phyloP scores from a whole-genome alignment of 1,284 basidiomycete genomes.

The Jaminaea rosea region DNA sequence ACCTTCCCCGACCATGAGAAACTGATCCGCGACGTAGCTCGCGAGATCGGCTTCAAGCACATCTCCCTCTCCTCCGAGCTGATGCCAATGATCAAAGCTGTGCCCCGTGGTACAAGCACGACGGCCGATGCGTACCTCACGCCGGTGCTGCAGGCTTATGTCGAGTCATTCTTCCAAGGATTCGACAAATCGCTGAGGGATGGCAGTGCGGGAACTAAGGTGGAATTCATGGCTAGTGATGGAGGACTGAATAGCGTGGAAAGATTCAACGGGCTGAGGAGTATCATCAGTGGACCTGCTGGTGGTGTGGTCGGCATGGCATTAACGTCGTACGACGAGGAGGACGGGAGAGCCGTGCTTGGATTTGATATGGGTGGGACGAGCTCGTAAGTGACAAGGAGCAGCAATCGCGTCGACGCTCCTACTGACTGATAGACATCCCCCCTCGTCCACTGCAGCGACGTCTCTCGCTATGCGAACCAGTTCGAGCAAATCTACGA shows the following conservation, averaged over 20 bases:
- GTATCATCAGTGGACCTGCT: constrained; percentile 76
- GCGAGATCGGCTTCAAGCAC: constrained; percentile 70
- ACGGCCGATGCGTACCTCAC: constrained; percentile 96
- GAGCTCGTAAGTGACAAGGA: background rate
- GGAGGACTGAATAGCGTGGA: constrained; percentile 76
- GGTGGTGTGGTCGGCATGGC: constrained; percentile 83
- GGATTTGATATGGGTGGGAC: constrained; percentile 61
- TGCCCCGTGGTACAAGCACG: constrained; percentile 79
- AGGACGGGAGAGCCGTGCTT: constrained; percentile 61
- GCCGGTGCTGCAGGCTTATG: constrained; percentile 72
- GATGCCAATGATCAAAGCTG: constrained; percentile 79
- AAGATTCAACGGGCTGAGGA: constrained; percentile 78
- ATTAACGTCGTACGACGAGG: constrained; percentile 68
- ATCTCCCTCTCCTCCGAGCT: constrained; percentile 80
- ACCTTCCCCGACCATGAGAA: constrained; percentile 76
- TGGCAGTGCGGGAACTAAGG: constrained; percentile 42
- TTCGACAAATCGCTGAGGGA: constrained; percentile 65
- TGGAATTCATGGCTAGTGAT: constrained; percentile 46
- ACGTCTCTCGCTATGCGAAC: constrained; percentile 78
- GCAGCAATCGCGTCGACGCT: background rate
- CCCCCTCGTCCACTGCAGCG: constrained; percentile 56
- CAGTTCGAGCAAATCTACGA: constrained; percentile 80
- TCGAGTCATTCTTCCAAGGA: constrained; percentile 84
- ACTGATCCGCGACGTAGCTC: constrained; percentile 64
- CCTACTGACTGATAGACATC: background rate